phyloP scores from a whole-genome alignment of 139 green algal species.

The Tetratostichococcus sp. region DNA sequence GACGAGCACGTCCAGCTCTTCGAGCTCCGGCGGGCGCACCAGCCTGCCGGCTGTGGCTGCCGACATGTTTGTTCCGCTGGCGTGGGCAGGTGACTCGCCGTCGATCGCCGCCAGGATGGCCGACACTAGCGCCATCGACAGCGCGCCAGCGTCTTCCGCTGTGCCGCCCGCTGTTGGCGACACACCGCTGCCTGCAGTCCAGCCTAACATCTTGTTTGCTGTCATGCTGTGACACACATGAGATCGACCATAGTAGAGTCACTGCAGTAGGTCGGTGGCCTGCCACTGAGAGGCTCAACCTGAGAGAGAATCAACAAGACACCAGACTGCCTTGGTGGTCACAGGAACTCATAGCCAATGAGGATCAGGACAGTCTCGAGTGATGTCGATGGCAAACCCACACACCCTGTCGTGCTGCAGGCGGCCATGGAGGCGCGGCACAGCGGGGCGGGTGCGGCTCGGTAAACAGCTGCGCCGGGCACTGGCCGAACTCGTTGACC shows the following conservation, averaged over 20 bases:
- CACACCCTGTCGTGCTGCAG: neutral
- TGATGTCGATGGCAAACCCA: too few species aligned
- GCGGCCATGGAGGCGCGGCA: conserved; percentile 24
- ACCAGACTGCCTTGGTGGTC: too few species aligned
- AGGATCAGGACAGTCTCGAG: too few species aligned
- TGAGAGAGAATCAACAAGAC: too few species aligned
- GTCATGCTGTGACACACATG: too few species aligned
- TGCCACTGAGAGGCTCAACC: too few species aligned
- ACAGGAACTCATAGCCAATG: too few species aligned
- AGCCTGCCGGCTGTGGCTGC: neutral
- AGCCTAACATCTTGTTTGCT: too few species aligned
- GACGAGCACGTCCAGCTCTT: neutral
- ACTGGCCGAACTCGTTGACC: conserved; percentile 92
- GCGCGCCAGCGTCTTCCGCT: conserved; percentile 12
- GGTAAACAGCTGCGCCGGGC: conserved; percentile 78
- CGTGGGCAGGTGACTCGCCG: too few species aligned
- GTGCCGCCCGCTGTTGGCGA: neutral
- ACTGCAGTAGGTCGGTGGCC: too few species aligned
- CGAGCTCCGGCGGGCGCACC: neutral
- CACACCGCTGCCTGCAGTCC: neutral
- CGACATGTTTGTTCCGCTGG: too few species aligned
- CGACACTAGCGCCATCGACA: conserved; percentile 62
- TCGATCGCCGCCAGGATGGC: conserved; percentile 44
- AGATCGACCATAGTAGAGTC: too few species aligned
- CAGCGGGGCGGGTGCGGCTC: conserved; percentile 50